Conservation (phyloP, 345 rosid species). For the Gossypium bickii region DNA sequence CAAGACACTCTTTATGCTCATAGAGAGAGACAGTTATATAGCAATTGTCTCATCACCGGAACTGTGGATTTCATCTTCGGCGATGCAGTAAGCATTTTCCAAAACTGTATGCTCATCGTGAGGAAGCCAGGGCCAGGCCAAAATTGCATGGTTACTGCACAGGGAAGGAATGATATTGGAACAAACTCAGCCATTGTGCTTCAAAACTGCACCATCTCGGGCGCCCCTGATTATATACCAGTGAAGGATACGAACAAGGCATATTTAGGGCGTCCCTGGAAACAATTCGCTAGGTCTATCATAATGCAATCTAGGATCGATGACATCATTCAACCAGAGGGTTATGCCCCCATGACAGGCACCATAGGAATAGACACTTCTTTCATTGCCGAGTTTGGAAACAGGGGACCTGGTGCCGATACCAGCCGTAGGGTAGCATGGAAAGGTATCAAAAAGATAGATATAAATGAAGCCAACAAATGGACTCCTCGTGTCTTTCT, state of each 20-base stretch:
- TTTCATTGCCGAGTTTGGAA: slow-evolving; percentile 49
- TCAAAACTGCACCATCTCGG: slow-evolving; percentile 57
- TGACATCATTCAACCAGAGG: slow-evolving; percentile 49
- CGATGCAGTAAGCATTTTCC: slow-evolving; percentile 45
- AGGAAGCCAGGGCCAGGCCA: slow-evolving; percentile 31
- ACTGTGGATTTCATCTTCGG: slow-evolving; percentile 76
- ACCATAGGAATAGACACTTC: slow-evolving; percentile 28
- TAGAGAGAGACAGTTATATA: slow-evolving; percentile 63
- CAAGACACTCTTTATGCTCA: slow-evolving; percentile 70
- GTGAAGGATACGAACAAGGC: slow-evolving; percentile 40
- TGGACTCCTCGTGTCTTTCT: too few species aligned
- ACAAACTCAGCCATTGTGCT: slow-evolving; percentile 25
- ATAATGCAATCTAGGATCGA: slow-evolving; percentile 49
- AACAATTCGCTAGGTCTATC: slow-evolving; percentile 44
- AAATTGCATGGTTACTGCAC: not conserved
- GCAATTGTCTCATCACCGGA: slow-evolving; percentile 58
- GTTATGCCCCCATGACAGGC: not conserved
- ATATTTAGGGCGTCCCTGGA: slow-evolving; percentile 76
- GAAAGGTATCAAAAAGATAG: too few species aligned
- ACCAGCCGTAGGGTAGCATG: not conserved
- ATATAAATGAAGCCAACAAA: too few species aligned
- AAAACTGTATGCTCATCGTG: slow-evolving; percentile 54
- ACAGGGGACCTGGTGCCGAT: slow-evolving; percentile 58
- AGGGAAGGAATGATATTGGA: not conserved
- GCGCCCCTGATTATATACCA: slow-evolving; percentile 31